A percentile compares a stretch with the other conserved stretches of the same genome.
Evolutionary conservation across 140 eudicot species (phyloP).

Genomic region (Flaveria floridana): DNA sequence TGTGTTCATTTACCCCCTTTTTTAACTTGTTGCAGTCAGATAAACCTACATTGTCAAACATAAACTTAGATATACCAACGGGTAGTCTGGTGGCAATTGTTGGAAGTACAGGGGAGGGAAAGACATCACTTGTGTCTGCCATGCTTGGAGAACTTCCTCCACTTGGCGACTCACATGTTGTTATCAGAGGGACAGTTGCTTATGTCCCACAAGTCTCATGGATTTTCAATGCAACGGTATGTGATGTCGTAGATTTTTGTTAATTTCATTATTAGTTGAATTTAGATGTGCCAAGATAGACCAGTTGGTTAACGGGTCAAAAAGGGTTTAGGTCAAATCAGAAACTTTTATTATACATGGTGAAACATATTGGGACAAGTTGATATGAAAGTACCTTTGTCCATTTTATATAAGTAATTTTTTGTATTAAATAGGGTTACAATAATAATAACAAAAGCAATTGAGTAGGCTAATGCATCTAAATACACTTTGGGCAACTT

Average conservation of each 20-base stretch:
- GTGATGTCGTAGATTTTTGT: conserved; percentile 25
- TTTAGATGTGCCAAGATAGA: not conserved
- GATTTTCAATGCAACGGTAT: conserved; percentile 96
- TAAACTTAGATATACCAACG: conserved; percentile 69
- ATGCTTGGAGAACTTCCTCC: conserved; percentile 98
- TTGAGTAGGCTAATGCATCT: not conserved
- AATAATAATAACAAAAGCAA: not conserved
- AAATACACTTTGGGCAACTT: conserved; percentile 14
- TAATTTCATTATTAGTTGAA: not conserved
- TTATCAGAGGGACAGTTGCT: conserved; percentile 82
- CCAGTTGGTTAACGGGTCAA: not conserved
- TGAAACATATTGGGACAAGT: not conserved
- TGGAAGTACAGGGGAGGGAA: conserved; percentile 98
- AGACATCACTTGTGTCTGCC: conserved; percentile 89
- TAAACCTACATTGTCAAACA: conserved; percentile 68
- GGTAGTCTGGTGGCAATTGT: conserved; percentile 88
- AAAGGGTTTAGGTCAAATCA: not conserved
- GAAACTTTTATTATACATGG: not conserved
- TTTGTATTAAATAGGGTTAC: not conserved
- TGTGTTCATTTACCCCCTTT: not conserved
- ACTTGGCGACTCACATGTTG: conserved; percentile 56
- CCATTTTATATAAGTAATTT: conserved; percentile 2
- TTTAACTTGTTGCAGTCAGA: conserved; percentile 51
- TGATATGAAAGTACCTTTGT: conserved; percentile 1
- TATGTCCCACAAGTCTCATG: conserved; percentile 97